phyloP scores from a whole-genome alignment of 2,329 filamentous ascomycete genomes.

The Microcera coccophila region DNA sequence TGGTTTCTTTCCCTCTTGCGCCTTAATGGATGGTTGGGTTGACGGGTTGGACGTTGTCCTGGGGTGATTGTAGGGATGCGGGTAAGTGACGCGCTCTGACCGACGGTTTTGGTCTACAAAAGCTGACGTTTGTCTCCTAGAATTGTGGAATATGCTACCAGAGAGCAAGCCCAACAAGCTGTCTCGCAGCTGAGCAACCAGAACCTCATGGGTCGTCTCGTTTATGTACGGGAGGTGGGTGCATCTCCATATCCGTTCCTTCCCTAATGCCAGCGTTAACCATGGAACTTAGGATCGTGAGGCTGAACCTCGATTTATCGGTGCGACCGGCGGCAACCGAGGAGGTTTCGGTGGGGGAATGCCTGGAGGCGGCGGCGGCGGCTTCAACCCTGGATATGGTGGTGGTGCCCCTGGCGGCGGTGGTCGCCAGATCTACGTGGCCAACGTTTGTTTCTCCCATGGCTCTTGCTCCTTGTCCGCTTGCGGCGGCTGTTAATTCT shows the following conservation, averaged over 20 bases:
- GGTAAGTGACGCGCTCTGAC: constrained; percentile 60
- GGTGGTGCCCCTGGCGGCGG: constrained; percentile 45
- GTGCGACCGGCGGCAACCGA: constrained; percentile 60
- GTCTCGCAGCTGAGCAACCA: constrained; percentile 98
- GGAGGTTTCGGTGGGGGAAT: constrained; percentile 58
- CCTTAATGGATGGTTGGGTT: constrained; percentile 93
- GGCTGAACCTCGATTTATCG: constrained; percentile 93
- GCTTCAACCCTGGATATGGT: constrained; percentile 48
- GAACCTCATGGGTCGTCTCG: constrained; percentile 95
- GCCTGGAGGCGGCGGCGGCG: constrained; percentile 54
- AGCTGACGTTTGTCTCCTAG: constrained; percentile 40
- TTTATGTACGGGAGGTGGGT: constrained; percentile 94
- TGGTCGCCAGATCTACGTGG: constrained; percentile 91
- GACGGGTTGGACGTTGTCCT: constrained; percentile 93
- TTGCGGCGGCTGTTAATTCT: constrained; percentile 16
- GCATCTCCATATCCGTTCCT: too few species aligned
- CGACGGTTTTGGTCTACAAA: constrained; percentile 8
- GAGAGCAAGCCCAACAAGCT: constrained; percentile 97
- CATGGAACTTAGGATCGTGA: constrained; percentile 72
- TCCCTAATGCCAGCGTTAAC: neutral
- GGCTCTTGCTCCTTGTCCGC: constrained; percentile 4
- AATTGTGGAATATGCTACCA: constrained; percentile 99
- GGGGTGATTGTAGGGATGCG: constrained; percentile 97
- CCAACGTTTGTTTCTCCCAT: constrained; percentile 75
- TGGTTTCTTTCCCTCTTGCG: constrained; percentile 60